Evolutionary conservation across 371 early-diverging fungal genomes (phyloP).

Genomic region (Actinomortierella ambigua): DNA sequence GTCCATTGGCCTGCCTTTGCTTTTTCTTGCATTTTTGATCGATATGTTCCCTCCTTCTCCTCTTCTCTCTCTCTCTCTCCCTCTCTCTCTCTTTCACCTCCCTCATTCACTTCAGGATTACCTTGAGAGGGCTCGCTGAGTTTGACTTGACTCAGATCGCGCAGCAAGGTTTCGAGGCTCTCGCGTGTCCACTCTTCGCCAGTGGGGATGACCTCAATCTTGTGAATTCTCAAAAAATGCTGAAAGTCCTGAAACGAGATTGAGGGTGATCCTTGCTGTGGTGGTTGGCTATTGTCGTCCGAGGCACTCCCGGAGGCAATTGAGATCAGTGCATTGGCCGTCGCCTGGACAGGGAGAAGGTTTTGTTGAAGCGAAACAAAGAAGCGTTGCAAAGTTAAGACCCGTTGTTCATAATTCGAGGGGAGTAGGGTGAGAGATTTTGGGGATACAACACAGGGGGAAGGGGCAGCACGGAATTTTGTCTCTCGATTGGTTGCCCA

Average conservation of each 20-base stretch:
- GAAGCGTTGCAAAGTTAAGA: no score
- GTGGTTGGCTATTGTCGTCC: constrained; percentile 5
- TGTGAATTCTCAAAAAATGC: constrained; percentile 41
- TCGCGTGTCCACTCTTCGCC: constrained; percentile 37
- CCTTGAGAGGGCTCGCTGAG: constrained; percentile 37
- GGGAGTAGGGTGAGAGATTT: neutral
- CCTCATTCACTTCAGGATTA: constrained; percentile 1
- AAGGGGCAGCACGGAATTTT: no score
- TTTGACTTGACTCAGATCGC: constrained; percentile 35
- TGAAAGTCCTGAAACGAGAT: constrained; percentile 46
- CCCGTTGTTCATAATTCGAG: neutral
- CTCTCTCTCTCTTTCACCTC: neutral
- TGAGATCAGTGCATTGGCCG: constrained; percentile 39
- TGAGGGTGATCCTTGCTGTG: constrained; percentile 29
- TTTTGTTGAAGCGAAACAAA: no score
- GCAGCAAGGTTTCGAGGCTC: constrained; percentile 32
- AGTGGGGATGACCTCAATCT: constrained; percentile 46
- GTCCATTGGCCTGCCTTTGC: neutral
- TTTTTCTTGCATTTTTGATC: neutral
- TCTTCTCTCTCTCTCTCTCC: no score
- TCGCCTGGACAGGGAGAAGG: constrained; percentile 17
- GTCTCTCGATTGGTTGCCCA: no score
- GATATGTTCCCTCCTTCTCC: neutral
- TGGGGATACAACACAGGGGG: neutral
- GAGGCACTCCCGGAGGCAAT: constrained; percentile 32